Conservation (phyloP, 352 stramenopile genomes). For the Phytopythium ostracodes region DNA sequence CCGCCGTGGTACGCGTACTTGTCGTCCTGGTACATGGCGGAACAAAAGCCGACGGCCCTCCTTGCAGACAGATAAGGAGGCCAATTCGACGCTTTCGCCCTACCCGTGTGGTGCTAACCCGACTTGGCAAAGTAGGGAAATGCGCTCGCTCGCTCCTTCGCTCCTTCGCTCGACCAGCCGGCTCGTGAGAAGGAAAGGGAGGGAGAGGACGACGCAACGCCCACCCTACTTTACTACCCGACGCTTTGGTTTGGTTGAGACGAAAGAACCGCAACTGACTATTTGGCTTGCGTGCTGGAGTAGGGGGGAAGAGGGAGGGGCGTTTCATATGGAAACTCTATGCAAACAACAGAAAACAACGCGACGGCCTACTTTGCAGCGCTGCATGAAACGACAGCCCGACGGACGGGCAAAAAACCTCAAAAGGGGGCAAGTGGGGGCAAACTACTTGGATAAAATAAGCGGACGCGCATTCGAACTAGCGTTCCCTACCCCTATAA, state of each 20-base stretch:
- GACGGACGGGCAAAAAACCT: neutral
- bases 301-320: neutral
- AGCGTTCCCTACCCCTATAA: neutral
- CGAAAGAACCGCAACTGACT: neutral
- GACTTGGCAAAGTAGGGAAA: slow-evolving; percentile 1
- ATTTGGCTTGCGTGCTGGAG: neutral
- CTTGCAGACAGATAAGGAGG: too few species aligned
- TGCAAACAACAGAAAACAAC: neutral
- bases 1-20: slow-evolving; percentile 61
- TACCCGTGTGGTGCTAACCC: neutral
- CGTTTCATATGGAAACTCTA: slow-evolving; percentile 3
- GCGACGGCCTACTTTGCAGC: too few species aligned
- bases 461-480: neutral
- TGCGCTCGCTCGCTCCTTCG: neutral
- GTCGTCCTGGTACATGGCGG: slow-evolving; percentile 40
- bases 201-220: neutral
- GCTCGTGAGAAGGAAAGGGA: too few species aligned
- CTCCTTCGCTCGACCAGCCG: too few species aligned
- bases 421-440: neutral
- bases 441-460: neutral
- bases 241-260: neutral
- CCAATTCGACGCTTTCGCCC: neutral
- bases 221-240: neutral
- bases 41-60: neutral
- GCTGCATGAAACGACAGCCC: too few species aligned